phyloP scores from a whole-genome alignment of 1,139 yeast genomes.

The Meyerozyma carpophila region DNA sequence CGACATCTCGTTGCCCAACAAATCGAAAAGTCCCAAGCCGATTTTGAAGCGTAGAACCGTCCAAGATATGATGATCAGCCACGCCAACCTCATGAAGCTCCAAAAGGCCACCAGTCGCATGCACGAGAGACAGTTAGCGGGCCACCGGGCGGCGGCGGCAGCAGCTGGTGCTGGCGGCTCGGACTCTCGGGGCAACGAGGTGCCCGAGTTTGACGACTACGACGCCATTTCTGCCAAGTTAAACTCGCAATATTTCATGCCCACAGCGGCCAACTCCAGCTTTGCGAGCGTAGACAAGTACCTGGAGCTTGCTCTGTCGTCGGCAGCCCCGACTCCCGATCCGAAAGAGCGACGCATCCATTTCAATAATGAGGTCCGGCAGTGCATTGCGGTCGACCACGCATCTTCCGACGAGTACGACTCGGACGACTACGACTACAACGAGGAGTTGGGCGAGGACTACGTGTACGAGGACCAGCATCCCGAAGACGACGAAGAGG shows the following conservation, averaged over 20 bases:
- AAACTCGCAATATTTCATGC: constrained; percentile 45
- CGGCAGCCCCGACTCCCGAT: not conserved
- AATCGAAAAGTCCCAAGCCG: constrained; percentile 49
- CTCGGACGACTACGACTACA: constrained; percentile 9
- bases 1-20: constrained; percentile 31
- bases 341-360: constrained; percentile 61
- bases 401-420: constrained; percentile 30
- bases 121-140: constrained; percentile 20
- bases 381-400: constrained; percentile 69
- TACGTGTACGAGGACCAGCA: constrained; percentile 8
- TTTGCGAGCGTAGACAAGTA: constrained; percentile 8
- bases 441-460: constrained; percentile 20
- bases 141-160: constrained; percentile 17
- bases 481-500: constrained; percentile 7
- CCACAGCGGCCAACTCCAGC: constrained; percentile 2
- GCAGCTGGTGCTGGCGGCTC: constrained; percentile 9
- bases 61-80: constrained; percentile 65
- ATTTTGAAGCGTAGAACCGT: constrained; percentile 78
- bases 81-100: constrained; percentile 44
- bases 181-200: constrained; percentile 12
- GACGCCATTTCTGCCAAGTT: constrained; percentile 55
- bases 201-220: constrained; percentile 49
- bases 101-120: constrained; percentile 39
- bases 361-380: constrained; percentile 89
- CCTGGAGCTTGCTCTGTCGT: constrained; percentile 10